These are phyloP conservation scores for Prinsepia uniflora DNA, from an alignment of 306 rosid species.

Conservation along the genomic window DNA sequence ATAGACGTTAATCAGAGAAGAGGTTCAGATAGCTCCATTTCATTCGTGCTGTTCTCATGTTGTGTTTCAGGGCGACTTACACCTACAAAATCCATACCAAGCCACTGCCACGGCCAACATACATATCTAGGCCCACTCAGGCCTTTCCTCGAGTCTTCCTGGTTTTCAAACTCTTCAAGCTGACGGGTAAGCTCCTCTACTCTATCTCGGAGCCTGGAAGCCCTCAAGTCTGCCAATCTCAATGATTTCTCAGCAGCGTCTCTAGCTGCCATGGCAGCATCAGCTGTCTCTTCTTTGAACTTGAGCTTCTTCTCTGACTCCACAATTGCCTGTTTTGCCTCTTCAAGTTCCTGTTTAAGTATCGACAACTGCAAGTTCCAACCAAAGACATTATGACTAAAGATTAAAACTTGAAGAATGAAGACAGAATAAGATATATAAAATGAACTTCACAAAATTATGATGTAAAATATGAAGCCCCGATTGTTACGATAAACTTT, in stretches of 20 bases:
- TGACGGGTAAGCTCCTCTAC: slow-evolving; percentile 89
- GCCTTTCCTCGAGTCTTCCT: slow-evolving; percentile 63
- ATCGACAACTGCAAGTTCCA: slow-evolving; percentile 61
- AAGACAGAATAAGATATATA: background rate
- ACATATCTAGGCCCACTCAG: slow-evolving; percentile 69
- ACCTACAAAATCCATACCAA: slow-evolving; percentile 85
- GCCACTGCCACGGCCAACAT: slow-evolving; percentile 99
- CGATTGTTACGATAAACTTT: background rate
- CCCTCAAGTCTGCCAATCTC: slow-evolving; percentile 78
- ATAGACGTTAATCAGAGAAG: slow-evolving; percentile 43
- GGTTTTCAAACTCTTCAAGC: slow-evolving; percentile 78
- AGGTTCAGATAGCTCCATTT: slow-evolving; percentile 99
- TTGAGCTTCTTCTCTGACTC: slow-evolving; percentile 84
- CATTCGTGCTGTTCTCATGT: slow-evolving; percentile 57
- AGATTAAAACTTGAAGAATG: background rate
- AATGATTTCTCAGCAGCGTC: slow-evolving; percentile 98
- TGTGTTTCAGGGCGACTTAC: slow-evolving; percentile 46
- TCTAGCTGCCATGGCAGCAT: slow-evolving; percentile 99
- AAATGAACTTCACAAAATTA: background rate
- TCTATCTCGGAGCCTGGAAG: slow-evolving; percentile 85
- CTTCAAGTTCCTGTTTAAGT: slow-evolving; percentile 83
- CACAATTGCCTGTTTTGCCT: slow-evolving; percentile 65
- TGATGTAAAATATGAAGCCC: background rate
- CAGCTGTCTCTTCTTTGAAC: slow-evolving; percentile 93
- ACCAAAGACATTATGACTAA: slow-evolving; percentile 6